These are phyloP conservation scores for Scheffersomyces ergatensis DNA, from an alignment of 805 yeast species.

Conservation along the genomic window DNA sequence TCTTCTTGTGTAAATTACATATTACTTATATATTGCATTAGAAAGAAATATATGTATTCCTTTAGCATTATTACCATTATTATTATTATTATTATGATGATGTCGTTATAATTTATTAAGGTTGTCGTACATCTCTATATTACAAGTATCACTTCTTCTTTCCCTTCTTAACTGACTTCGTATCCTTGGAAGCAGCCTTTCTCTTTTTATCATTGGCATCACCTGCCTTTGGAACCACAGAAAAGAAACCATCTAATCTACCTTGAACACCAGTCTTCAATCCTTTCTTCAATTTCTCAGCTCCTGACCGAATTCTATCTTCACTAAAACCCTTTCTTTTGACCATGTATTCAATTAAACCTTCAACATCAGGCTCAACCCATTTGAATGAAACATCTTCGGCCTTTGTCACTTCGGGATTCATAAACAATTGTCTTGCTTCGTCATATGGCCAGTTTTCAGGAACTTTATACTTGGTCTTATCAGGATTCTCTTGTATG, in stretches of 20 bases:
- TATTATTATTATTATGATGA: too few species aligned
- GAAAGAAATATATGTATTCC: background rate
- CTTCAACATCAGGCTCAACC: constrained; percentile 86
- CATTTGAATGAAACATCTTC: constrained; percentile 72
- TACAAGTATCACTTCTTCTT: constrained; percentile 12
- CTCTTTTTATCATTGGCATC: constrained; percentile 29
- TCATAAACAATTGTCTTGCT: constrained; percentile 77
- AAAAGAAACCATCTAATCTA: constrained; percentile 88
- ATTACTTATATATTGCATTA: background rate
- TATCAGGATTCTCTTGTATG: constrained; percentile 52
- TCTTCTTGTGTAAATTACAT: background rate
- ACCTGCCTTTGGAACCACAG: constrained; percentile 50
- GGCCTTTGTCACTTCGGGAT: constrained; percentile 75
- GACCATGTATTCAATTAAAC: constrained; percentile 78
- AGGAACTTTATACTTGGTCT: constrained; percentile 76
- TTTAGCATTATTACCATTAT: background rate
- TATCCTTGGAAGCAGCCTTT: constrained; percentile 26
- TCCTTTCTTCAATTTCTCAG: constrained; percentile 79
- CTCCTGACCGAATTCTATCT: constrained; percentile 86
- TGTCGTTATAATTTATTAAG: background rate
- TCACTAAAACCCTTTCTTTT: constrained; percentile 89
- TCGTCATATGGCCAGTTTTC: constrained; percentile 93
- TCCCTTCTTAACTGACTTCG: constrained; percentile 25
- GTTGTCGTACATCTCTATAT: background rate
- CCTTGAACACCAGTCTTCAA: constrained; percentile 86